Conservation (phyloP, 257 asterid genomes). For the Fraxinus americana region DNA sequence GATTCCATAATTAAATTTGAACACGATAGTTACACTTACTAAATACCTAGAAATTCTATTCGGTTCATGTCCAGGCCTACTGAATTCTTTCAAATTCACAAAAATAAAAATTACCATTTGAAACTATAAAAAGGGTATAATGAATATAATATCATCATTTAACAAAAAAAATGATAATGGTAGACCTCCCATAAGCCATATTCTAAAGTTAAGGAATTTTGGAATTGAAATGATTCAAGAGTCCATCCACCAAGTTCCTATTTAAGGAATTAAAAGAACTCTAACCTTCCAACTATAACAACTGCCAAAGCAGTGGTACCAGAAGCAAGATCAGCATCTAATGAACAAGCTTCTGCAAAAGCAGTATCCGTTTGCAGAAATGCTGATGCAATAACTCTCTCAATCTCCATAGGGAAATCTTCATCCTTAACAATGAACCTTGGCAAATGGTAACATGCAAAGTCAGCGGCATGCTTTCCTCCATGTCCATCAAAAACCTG, state of each 20-base stretch:
- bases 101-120: background rate
- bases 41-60: no score
- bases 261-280: background rate
- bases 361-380: constrained; percentile 84
- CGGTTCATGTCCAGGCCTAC: no score
- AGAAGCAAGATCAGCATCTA: constrained; percentile 86
- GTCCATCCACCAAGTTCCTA: background rate
- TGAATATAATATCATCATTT: background rate
- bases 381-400: constrained; percentile 76
- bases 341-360: constrained; percentile 85
- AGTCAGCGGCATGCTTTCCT: constrained; percentile 97
- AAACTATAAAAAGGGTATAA: background rate
- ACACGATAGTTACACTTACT: no score
- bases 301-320: constrained; percentile 98
- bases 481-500: constrained; percentile 99
- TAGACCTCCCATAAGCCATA: no score
- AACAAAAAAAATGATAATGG: background rate
- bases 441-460: constrained; percentile 83
- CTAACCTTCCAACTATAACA: constrained; percentile 81
- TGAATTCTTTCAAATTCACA: no score
- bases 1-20: no score
- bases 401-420: constrained; percentile 71
- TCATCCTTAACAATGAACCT: constrained; percentile 71
- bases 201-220: background rate
- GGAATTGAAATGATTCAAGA: background rate